Evolutionary conservation across 164 flowering plant genomes (phyloP).

Genomic region (Macadamia tetraphylla): DNA sequence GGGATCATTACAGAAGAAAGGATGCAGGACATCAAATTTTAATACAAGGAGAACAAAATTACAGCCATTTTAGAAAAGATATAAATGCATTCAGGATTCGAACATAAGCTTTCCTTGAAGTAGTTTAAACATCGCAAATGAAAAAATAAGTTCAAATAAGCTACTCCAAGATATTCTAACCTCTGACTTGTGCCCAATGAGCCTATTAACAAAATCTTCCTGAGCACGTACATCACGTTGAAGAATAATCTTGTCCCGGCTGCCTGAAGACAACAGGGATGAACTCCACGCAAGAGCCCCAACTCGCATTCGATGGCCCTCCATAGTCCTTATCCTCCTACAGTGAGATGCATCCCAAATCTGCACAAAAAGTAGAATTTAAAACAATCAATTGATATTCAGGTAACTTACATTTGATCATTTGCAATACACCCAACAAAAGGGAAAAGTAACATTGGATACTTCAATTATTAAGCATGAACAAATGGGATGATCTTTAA

Average conservation of each 20-base stretch:
- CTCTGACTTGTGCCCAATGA: conserved; percentile 95
- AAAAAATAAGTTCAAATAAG: background rate
- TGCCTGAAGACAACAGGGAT: conserved; percentile 77
- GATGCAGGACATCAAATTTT: background rate
- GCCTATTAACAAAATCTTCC: conserved; percentile 78
- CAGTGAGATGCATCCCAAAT: conserved; percentile 97
- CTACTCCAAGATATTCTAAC: conserved; percentile 22
- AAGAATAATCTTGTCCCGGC: conserved; percentile 87
- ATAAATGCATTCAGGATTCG: no score
- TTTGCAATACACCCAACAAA: background rate
- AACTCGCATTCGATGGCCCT: conserved; percentile 85
- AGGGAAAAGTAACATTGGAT: background rate
- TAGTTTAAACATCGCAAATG: no score
- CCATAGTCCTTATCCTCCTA: conserved; percentile 83
- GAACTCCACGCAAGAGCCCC: conserved; percentile 98
- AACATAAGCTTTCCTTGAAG: background rate
- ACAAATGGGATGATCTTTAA: no score
- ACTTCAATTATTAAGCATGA: background rate
- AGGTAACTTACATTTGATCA: background rate
- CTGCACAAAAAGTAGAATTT: conserved; percentile 29
- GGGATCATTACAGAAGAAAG: no score
- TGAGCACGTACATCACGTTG: conserved; percentile 86
- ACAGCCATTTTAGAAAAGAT: no score
- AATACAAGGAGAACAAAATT: no score
- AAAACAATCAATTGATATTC: background rate